These are phyloP conservation scores for Dichotomocladium elegans DNA, from an alignment of 371 early-diverging fungal genomes.

Conservation along the genomic window DNA sequence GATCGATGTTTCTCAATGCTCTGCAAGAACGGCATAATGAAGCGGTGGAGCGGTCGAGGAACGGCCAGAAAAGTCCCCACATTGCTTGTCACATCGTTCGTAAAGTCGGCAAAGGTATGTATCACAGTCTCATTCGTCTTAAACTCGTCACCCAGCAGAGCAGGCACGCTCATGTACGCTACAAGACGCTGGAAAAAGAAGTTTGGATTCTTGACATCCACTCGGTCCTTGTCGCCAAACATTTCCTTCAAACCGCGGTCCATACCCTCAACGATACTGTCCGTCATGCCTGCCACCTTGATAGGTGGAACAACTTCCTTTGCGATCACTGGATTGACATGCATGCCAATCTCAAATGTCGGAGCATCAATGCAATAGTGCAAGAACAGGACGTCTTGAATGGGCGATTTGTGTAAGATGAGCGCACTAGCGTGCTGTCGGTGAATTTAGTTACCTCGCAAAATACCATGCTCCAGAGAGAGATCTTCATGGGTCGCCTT, in stretches of 20 bases:
- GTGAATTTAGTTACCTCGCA: constrained; percentile 22
- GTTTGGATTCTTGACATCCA: constrained; percentile 7
- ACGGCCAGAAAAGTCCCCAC: constrained; percentile 14
- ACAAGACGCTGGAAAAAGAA: constrained; percentile 27
- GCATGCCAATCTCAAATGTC: constrained; percentile 24
- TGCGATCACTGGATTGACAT: constrained; percentile 25
- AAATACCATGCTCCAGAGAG: constrained; percentile 27
- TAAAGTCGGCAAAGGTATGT: constrained; percentile 34
- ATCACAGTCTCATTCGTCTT: constrained; percentile 20
- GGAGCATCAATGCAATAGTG: constrained; percentile 21
- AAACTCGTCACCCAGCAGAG: constrained; percentile 27
- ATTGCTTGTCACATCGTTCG: constrained; percentile 27
- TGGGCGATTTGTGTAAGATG: neutral
- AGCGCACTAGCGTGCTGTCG: no score
- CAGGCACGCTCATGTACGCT: constrained; percentile 37
- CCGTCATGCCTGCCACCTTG: constrained; percentile 16
- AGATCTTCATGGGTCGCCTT: constrained; percentile 18
- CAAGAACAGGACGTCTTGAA: constrained; percentile 23
- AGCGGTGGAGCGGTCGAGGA: constrained; percentile 19
- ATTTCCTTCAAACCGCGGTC: constrained; percentile 13
- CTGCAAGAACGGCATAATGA: constrained; percentile 24
- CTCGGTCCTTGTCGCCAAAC: constrained; percentile 3
- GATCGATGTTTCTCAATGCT: constrained; percentile 14
- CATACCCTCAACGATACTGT: constrained; percentile 18
- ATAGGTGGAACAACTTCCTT: constrained; percentile 10